Evolutionary conservation across 306 rosid genomes (phyloP).

Genomic region (Trifolium fragiferum): DNA sequence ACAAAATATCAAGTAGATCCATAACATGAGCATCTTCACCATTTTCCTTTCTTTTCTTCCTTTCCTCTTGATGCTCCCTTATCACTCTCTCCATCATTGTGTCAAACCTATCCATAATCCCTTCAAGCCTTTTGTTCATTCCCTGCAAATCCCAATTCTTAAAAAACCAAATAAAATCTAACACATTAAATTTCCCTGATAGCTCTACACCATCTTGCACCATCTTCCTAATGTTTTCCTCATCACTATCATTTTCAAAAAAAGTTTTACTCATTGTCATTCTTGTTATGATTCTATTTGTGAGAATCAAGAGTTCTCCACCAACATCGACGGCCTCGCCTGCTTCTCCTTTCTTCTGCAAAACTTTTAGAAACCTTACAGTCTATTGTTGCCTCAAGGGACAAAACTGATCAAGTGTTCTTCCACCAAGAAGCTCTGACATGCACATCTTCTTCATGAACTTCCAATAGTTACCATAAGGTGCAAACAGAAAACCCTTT

Average conservation of each 20-base stretch:
- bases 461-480: constrained; percentile 59
- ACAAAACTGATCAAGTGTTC: constrained; percentile 47
- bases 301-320: constrained; percentile 45
- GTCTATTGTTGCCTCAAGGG: constrained; percentile 59
- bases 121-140: constrained; percentile 46
- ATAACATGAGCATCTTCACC: constrained; percentile 17
- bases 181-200: constrained; percentile 54
- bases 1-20: constrained; percentile 63
- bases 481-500: constrained; percentile 40
- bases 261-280: constrained; percentile 52
- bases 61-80: constrained; percentile 51
- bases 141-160: constrained; percentile 62
- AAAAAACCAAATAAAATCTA: constrained; percentile 61
- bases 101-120: constrained; percentile 52
- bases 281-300: constrained; percentile 53
- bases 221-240: constrained; percentile 46
- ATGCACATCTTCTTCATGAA: constrained; percentile 62
- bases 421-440: constrained; percentile 64
- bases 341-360: constrained; percentile 39
- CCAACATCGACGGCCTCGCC: constrained; percentile 53
- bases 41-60: constrained; percentile 15
- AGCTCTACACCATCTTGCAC: constrained; percentile 52
- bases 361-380: constrained; percentile 26
- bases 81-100: constrained; percentile 58
- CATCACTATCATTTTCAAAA: constrained; percentile 49